Conservation (phyloP, 148 eudicot genomes). For the Nepenthes gracilis region DNA sequence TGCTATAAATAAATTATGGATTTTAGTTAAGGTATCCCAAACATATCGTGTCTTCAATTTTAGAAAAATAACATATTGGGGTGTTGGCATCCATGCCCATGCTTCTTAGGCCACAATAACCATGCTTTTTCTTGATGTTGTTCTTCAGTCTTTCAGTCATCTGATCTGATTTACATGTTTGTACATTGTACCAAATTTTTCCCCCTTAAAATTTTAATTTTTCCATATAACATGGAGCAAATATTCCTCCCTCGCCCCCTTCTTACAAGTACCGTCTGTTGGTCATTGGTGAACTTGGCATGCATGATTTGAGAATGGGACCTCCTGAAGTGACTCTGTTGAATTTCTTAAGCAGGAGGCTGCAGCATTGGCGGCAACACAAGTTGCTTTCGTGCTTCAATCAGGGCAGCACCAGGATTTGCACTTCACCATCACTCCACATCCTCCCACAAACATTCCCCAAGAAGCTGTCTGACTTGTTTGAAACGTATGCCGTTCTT, state of each 20-base stretch:
- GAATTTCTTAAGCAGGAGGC: slow-evolving; percentile 41
- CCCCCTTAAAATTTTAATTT: neutral
- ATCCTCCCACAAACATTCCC: slow-evolving; percentile 17
- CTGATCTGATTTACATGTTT: too few relatives aligned
- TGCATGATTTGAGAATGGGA: neutral
- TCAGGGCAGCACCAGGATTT: slow-evolving; percentile 55
- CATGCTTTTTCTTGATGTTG: too few relatives aligned
- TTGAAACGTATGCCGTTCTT: neutral
- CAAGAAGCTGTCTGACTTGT: slow-evolving; percentile 3
- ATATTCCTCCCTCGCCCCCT: neutral
- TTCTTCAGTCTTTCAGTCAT: too few relatives aligned
- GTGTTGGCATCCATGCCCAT: too few relatives aligned
- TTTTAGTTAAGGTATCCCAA: too few relatives aligned
- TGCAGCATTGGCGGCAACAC: slow-evolving; percentile 53
- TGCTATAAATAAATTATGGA: too few relatives aligned
- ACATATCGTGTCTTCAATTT: too few relatives aligned
- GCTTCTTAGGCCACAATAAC: too few relatives aligned
- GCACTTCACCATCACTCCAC: slow-evolving; percentile 53
- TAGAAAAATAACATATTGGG: too few relatives aligned
- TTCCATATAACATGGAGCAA: neutral
- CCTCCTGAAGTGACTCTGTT: neutral
- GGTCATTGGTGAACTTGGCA: too few relatives aligned
- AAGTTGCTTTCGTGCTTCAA: slow-evolving; percentile 68
- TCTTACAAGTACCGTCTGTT: too few relatives aligned
- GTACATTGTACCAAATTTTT: too few relatives aligned